Evolutionary conservation across 225 moss, liverwort and hornwort genomes (phyloP), one percentile per base, ranked within the genome.

Genomic region (Marchantia paleacea): DNA sequence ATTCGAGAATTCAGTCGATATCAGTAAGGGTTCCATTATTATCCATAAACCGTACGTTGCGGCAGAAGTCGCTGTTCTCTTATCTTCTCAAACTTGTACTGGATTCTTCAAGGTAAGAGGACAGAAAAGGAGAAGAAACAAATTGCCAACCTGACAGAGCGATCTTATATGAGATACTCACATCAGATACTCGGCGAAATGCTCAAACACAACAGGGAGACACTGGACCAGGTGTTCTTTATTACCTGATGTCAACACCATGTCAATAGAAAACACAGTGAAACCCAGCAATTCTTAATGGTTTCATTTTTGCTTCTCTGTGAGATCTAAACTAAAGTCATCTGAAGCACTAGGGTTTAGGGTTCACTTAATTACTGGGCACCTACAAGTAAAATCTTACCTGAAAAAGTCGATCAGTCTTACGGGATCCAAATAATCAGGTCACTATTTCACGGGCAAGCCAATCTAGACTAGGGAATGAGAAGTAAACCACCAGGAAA

Each of bases 401-500:
- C 51, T 72, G 24, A 72, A 51, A 12, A 12, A 72, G 50, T 72
- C 10, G 1, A 72, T 24, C 20, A 22, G 48, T 22, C 10, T 39
- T 72, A n/a, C 19, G 52, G n/a, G 26, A 72, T 70, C 50, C n/a
- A 3, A 72, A 51, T 50, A 22, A 31, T 76, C 75, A 61, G 7
- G 58, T 60, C 60, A 76, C 75, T 31, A 60, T 76, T 54, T 76
- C 75, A 19, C 94, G 90, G 55, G 89, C 90, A 80, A 99, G 90
- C 97, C 97, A 99, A 71, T 92, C 93, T 72, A 99, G 89, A 82
- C 93, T 90, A 14, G 97, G 95, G 74, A 92, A 92, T 19, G 95
- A 93, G 77, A 99, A 99, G 73, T 99, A 99, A 48, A 95, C 85
- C 29, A 91, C 90, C 63, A 99, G 76, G 80, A 95, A 90, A 22